phyloP scores from a whole-genome alignment of 169 alveolate genomes.

The Eimeria brunetti region DNA sequence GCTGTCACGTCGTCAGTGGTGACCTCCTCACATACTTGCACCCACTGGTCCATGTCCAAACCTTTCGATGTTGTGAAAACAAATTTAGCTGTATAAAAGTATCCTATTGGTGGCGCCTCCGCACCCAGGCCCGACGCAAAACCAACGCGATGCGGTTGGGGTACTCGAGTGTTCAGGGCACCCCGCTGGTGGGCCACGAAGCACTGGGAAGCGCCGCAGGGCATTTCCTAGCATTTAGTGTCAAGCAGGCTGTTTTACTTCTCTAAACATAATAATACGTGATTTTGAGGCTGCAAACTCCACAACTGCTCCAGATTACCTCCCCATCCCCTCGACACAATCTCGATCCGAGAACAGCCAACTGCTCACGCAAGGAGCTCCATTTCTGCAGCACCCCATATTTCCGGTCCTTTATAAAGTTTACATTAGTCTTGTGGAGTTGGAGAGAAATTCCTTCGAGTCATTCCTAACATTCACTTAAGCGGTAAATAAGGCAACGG shows the following conservation, averaged over 20 bases:
- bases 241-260: background rate
- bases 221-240: background rate
- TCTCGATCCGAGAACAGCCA: background rate
- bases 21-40: background rate
- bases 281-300: background rate
- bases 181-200: constrained; percentile 14
- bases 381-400: background rate
- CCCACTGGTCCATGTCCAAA: background rate
- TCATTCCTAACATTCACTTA: background rate
- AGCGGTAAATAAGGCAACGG: background rate
- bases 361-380: background rate
- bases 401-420: background rate
- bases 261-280: background rate
- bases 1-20: background rate
- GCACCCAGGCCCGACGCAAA: background rate
- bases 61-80: background rate
- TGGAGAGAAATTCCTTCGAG: background rate
- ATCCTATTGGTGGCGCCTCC: background rate
- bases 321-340: background rate
- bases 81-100: background rate
- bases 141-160: background rate
- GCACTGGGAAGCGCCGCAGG: background rate
- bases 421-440: background rate
- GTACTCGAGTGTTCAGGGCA: background rate
- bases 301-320: background rate